Conservation (phyloP, 2,329 filamentous ascomycete species). For the Talaromyces verruculosus region DNA sequence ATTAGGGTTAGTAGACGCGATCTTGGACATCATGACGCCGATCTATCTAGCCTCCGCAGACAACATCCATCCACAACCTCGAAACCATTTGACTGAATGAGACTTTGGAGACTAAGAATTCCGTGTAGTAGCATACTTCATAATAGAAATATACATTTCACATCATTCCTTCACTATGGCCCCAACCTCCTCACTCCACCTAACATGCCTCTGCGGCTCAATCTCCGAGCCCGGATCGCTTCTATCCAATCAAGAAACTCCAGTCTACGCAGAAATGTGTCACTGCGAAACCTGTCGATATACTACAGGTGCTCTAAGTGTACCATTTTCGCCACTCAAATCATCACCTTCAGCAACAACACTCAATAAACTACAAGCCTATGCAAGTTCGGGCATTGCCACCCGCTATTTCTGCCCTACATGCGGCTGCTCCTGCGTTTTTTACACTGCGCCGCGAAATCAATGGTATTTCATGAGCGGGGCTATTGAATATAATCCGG, state of each 20-base stretch:
- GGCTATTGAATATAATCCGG: not conserved
- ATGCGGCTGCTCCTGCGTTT: not conserved
- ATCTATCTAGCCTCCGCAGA: not conserved
- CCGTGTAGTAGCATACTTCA: not conserved
- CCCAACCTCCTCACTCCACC: not conserved
- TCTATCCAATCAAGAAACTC: not conserved
- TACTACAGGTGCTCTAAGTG: not conserved
- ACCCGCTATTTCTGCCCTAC: not conserved
- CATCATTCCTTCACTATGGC: not conserved
- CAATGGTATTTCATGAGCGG: not conserved
- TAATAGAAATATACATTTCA: no score
- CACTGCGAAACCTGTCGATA: constrained; percentile 2
- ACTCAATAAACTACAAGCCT: not conserved
- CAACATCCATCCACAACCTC: not conserved
- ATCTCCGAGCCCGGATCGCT: constrained; percentile 4
- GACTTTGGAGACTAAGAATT: not conserved
- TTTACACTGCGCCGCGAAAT: not conserved
- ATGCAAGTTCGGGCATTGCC: not conserved
- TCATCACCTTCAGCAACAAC: not conserved
- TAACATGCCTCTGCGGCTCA: not conserved
- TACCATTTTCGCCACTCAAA: not conserved
- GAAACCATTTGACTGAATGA: not conserved
- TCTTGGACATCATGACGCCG: not conserved
- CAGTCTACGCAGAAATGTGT: constrained; percentile 6
- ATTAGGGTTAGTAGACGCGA: not conserved